Base-by-base conservation (phyloP, 2,329 filamentous ascomycete genomes). In the Microcyclosporella mali region DNA sequence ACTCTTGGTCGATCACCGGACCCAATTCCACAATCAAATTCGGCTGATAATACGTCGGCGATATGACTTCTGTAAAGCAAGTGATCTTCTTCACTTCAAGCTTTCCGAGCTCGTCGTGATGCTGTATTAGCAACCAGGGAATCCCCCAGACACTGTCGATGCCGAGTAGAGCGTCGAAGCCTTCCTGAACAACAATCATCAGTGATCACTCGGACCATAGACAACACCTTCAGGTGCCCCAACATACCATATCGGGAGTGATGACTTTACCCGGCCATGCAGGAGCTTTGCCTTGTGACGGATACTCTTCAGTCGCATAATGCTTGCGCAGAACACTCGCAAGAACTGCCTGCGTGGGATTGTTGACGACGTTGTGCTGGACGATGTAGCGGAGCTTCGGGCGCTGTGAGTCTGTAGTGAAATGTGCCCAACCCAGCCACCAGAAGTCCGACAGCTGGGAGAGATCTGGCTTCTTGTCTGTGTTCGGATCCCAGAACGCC, bases 391-490 rank as follows among this genome's bases (percentile, higher is more conserved):
- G 21, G 6, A 42, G 33, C 16, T n/a, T 29, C 4, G 12, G 3
- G 2, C 40, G 40, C 11, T 32, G 33, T 16, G 15, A 11, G 2
- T 21, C 6, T 7, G 33, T 14, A 16, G 40, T 18, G 11, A 21
- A 37, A 16, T 37, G 19, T 2, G n/a, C 9, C 40, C 40, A 42
- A 11, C 25, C 29, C 7, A 42, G 28, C 40, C 40, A 41, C 33
- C 33, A 32, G 6, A 32, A 17, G 14, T 42, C 40, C 3, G 40
- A 37, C 3, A 42, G 27, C n/a, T 42, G 40, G 27, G 14, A 31
- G 6, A 37, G 40, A 14, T 25, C 33, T 14, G 33, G 33, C n/a
- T 16, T 19, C n/a, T 12, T 28, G 18, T 27, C 25, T 3, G 14
- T 37, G 8, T 15, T n/a, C 6, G 11, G 11, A 15, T 37, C 27